Percentiles rank a stretch among this genome's conserved stretches.
Evolutionary conservation across 805 yeast genomes (phyloP).

Genomic region (Ascoidea tarda): DNA sequence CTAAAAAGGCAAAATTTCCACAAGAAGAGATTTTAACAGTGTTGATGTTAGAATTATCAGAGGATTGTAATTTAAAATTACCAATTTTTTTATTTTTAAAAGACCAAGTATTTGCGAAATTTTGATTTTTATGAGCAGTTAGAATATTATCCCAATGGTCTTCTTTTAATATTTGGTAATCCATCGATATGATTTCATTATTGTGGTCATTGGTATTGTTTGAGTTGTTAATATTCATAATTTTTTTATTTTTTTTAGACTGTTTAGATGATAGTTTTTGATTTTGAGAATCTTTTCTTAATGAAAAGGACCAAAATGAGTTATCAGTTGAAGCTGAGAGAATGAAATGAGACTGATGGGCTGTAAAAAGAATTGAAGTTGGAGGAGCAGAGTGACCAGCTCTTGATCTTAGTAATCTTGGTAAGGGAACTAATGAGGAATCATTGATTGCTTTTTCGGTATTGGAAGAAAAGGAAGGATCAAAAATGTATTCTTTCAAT

Average conservation of each 20-base stretch:
- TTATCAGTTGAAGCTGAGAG: constrained; percentile 79
- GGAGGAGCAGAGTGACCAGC: constrained; percentile 98
- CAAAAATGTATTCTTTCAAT: constrained; percentile 83
- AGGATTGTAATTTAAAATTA: constrained; percentile 49
- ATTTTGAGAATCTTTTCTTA: constrained; percentile 92
- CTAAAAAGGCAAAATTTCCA: constrained; percentile 90
- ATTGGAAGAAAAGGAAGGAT: constrained; percentile 67
- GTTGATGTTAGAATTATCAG: constrained; percentile 67
- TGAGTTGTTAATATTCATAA: constrained; percentile 28
- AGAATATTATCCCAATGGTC: constrained; percentile 91
- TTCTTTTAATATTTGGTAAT: constrained; percentile 55
- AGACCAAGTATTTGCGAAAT: constrained; percentile 85
- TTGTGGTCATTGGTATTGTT: constrained; percentile 41
- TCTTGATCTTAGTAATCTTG: constrained; percentile 80
- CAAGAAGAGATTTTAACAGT: constrained; percentile 75
- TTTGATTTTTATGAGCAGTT: constrained; percentile 77
- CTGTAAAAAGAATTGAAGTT: constrained; percentile 57
- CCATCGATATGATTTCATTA: constrained; percentile 68
- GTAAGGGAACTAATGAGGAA: constrained; percentile 49
- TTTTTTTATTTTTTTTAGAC: constrained; percentile 20
- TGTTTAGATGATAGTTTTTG: constrained; percentile 80
- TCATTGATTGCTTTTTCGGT: constrained; percentile 10
- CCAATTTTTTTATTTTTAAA: constrained; percentile 71
- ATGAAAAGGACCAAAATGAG: constrained; percentile 82
- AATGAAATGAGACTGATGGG: constrained; percentile 68